These are phyloP conservation scores for Dactylonectria macrodidyma DNA, from an alignment of 2,329 filamentous ascomycete genomes.

Conservation along the genomic window DNA sequence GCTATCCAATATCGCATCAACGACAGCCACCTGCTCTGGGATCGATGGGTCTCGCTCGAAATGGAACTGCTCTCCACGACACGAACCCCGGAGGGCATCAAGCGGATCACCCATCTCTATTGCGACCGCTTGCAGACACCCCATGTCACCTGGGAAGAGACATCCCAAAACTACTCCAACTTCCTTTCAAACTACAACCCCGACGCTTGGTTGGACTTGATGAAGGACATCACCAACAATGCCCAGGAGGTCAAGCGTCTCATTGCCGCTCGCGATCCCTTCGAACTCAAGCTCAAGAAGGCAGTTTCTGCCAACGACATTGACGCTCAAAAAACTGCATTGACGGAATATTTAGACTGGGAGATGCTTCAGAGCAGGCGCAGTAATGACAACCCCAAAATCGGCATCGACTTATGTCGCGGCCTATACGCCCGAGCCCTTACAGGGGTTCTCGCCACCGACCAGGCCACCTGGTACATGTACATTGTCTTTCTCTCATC, in stretches of 20 bases:
- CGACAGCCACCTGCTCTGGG: conserved; percentile 85
- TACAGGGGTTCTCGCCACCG: conserved; percentile 76
- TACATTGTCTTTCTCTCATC: conserved; percentile 82
- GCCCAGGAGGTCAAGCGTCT: conserved; percentile 77
- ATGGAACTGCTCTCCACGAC: conserved; percentile 75
- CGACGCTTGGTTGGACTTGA: conserved; percentile 79
- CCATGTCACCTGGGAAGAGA: conserved; percentile 82
- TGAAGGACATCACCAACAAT: conserved; percentile 76
- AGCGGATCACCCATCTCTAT: conserved; percentile 78
- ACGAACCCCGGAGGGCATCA: conserved; percentile 69
- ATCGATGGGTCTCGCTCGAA: conserved; percentile 82
- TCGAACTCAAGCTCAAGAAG: conserved; percentile 76
- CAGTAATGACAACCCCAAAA: conserved; percentile 62
- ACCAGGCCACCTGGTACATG: conserved; percentile 86
- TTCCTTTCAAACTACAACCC: conserved; percentile 82
- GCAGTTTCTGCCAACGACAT: conserved; percentile 70
- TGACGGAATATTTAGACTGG: conserved; percentile 86
- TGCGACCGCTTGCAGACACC: conserved; percentile 79
- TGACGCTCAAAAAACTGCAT: conserved; percentile 65
- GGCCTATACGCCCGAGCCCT: conserved; percentile 87
- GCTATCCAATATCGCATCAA: conserved; percentile 81
- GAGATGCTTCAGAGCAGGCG: conserved; percentile 76
- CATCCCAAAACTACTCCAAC: conserved; percentile 80
- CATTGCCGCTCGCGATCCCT: conserved; percentile 72
- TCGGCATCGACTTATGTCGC: conserved; percentile 67